A percentile compares a stretch with the other conserved stretches of the same genome.
These are phyloP conservation scores for Maudiozyma saulgeensis DNA, from an alignment of 805 yeast genomes.

Conservation along the genomic window DNA sequence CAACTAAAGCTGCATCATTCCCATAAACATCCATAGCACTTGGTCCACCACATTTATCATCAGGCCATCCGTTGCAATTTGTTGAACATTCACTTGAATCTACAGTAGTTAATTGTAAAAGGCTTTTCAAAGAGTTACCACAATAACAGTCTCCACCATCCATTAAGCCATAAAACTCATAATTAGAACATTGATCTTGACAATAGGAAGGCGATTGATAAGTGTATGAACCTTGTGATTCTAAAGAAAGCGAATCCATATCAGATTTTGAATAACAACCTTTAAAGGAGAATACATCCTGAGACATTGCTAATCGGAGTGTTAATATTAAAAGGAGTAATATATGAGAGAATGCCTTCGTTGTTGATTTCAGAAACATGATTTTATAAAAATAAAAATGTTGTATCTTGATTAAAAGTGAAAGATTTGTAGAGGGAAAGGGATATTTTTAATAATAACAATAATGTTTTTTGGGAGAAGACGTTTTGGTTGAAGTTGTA, in stretches of 20 bases:
- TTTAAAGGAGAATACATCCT: constrained; percentile 19
- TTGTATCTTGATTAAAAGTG: no score
- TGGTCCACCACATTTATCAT: constrained; percentile 59
- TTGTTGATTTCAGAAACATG: no score
- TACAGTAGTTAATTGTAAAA: constrained; percentile 35
- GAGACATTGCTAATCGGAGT: constrained; percentile 26
- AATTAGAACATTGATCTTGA: constrained; percentile 41
- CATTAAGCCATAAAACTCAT: constrained; percentile 41
- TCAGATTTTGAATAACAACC: constrained; percentile 32
- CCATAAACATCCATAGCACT: constrained; percentile 38
- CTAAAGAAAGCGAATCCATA: constrained; percentile 17
- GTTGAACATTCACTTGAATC: constrained; percentile 35
- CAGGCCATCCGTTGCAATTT: constrained; percentile 53
- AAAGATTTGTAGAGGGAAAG: no score
- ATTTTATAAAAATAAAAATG: no score
- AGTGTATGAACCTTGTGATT: constrained; percentile 37
- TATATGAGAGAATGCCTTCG: neutral
- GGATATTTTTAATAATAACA: no score
- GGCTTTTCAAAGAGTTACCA: constrained; percentile 36
- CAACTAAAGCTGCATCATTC: constrained; percentile 16
- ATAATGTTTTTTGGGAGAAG: no score
- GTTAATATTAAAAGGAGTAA: neutral
- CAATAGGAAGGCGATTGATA: constrained; percentile 58
- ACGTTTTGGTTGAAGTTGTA: no score
- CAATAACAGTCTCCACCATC: constrained; percentile 58